phyloP scores from a whole-genome alignment of 352 stramenopile genomes.

The Halophytophthora batemanensis region DNA sequence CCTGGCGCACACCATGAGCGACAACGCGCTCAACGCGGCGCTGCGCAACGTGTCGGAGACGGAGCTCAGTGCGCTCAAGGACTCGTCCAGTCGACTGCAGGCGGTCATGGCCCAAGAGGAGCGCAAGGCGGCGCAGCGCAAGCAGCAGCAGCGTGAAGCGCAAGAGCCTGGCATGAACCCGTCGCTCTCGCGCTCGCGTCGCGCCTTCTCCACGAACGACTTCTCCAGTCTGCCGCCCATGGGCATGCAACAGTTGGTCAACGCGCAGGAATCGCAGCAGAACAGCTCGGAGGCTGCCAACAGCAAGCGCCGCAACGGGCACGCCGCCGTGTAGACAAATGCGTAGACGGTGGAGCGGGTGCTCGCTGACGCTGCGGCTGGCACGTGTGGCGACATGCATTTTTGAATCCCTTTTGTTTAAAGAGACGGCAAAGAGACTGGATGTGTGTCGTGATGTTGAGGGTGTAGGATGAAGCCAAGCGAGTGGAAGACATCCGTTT shows the following conservation, averaged over 20 bases:
- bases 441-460: too few species aligned
- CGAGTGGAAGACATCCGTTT: not conserved
- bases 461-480: too few species aligned
- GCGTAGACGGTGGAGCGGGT: slow-evolving; percentile 6
- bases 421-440: too few species aligned
- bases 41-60: slow-evolving; percentile 70
- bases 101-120: slow-evolving; percentile 63
- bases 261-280: slow-evolving; percentile 4
- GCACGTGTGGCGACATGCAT: not conserved
- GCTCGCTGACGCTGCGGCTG: not conserved
- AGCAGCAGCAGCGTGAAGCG: slow-evolving; percentile 30
- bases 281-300: slow-evolving; percentile 5
- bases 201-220: slow-evolving; percentile 61
- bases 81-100: slow-evolving; percentile 56
- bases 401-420: not conserved
- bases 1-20: slow-evolving; percentile 63
- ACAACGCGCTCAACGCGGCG: slow-evolving; percentile 57
- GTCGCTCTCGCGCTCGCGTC: slow-evolving; percentile 49
- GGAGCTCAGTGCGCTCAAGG: slow-evolving; percentile 57
- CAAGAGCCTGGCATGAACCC: slow-evolving; percentile 24
- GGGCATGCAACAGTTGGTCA: slow-evolving; percentile 16
- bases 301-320: slow-evolving; percentile 8
- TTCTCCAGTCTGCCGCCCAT: slow-evolving; percentile 33
- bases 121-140: slow-evolving; percentile 26
- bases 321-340: slow-evolving; percentile 14